phyloP scores from a whole-genome alignment of 495 filamentous ascomycete genomes.

The Xylaria curta region DNA sequence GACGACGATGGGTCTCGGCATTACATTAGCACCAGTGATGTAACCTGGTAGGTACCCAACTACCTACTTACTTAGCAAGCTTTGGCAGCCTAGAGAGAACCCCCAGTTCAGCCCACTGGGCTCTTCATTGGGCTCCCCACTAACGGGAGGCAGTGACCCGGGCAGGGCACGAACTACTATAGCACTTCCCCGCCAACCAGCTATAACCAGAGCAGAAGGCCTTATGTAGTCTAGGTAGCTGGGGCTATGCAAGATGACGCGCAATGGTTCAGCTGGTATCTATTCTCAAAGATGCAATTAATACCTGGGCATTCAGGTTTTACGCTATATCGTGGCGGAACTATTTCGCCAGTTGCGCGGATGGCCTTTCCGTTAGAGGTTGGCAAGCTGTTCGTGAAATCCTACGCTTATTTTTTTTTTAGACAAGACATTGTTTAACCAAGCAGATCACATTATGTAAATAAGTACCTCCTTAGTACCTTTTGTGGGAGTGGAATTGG shows the following conservation, averaged over 20 bases:
- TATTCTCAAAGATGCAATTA: background rate
- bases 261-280: background rate
- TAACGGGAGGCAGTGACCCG: background rate
- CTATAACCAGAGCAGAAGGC: background rate
- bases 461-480: background rate
- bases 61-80: background rate
- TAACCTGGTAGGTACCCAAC: constrained; percentile 14
- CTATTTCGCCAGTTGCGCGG: background rate
- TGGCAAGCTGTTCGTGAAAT: too few species aligned
- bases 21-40: constrained; percentile 1
- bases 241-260: constrained; percentile 25
- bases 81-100: constrained; percentile 2
- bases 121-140: background rate
- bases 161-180: background rate
- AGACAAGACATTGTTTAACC: background rate
- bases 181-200: constrained; percentile 1
- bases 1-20: constrained; percentile 20
- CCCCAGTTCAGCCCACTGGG: background rate
- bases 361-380: background rate
- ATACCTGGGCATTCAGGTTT: background rate
- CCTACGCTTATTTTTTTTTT: too few species aligned
- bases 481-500: background rate
- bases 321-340: background rate
- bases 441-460: background rate
- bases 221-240: too few species aligned